phyloP scores from a whole-genome alignment of 169 alveolate species.

The Plasmodium vivax region DNA sequence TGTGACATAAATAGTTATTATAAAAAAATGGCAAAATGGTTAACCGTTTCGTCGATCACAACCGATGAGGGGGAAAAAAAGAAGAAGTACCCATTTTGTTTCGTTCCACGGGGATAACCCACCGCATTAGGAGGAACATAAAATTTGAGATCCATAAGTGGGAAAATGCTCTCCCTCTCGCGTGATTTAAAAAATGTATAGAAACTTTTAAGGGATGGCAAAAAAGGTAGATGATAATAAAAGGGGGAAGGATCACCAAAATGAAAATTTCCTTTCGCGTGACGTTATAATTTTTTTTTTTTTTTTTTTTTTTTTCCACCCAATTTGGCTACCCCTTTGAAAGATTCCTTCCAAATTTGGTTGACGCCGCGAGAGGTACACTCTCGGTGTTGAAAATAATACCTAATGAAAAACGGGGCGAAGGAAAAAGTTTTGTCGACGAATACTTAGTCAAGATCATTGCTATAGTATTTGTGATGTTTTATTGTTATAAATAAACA shows the following conservation, averaged over 20 bases:
- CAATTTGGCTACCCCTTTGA: background rate
- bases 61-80: background rate
- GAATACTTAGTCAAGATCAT: constrained; percentile 78
- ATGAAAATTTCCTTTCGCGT: background rate
- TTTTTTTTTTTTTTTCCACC: no score
- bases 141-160: background rate
- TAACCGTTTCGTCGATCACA: background rate
- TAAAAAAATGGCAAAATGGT: background rate
- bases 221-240: background rate
- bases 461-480: constrained; percentile 77
- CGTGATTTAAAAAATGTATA: background rate
- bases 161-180: background rate
- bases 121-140: background rate
- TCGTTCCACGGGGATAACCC: background rate
- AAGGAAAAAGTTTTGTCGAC: constrained; percentile 2
- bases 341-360: background rate
- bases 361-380: constrained; percentile 21
- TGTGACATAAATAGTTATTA: background rate
- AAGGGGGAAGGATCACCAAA: background rate
- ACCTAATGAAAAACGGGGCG: background rate
- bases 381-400: constrained; percentile 25
- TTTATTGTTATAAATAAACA: constrained; percentile 68
- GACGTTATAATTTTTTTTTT: background rate
- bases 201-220: background rate
- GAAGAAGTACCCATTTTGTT: background rate